These are phyloP conservation scores for Zygoascus meyerae DNA, from an alignment of 1,139 yeast genomes.

Conservation along the genomic window DNA sequence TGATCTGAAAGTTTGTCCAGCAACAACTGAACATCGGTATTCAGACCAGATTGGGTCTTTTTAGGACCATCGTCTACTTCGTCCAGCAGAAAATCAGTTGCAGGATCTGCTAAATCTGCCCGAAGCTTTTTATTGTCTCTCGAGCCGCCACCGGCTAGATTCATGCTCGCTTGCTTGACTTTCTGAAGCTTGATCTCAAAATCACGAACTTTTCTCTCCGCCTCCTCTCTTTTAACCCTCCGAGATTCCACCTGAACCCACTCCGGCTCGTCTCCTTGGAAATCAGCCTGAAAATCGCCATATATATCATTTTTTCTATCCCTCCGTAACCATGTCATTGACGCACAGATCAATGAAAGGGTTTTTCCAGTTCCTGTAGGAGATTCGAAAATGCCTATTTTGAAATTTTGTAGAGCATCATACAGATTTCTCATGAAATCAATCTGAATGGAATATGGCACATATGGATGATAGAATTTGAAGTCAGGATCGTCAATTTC, in stretches of 20 bases:
- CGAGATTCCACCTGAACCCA: conserved; percentile 35
- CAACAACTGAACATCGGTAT: conserved; percentile 19
- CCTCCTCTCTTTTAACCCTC: conserved; percentile 17
- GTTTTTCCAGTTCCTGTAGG: conserved; percentile 98
- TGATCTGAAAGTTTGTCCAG: conserved; percentile 15
- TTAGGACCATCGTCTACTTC: conserved; percentile 21
- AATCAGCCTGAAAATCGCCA: conserved; percentile 21
- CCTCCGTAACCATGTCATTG: conserved; percentile 79
- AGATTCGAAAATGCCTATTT: conserved; percentile 80
- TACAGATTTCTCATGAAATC: conserved; percentile 73
- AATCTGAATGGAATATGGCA: conserved; percentile 73
- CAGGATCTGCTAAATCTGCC: conserved; percentile 19
- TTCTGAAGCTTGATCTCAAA: conserved; percentile 19
- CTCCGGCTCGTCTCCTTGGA: conserved; percentile 43
- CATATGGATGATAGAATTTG: conserved; percentile 65
- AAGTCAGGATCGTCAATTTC: conserved; percentile 3
- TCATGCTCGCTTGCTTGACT: too few species aligned
- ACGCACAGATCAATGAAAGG: conserved; percentile 74
- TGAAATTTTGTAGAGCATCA: conserved; percentile 53
- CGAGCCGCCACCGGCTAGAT: too few species aligned
- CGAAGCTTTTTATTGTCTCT: neutral
- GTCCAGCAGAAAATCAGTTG: conserved; percentile 35
- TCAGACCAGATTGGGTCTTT: conserved; percentile 16
- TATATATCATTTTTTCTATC: conserved; percentile 37
- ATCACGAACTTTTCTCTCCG: conserved; percentile 6